Percentiles rank a stretch among this genome's conserved stretches.
Evolutionary conservation across 371 early-diverging fungal genomes (phyloP).

Genomic region (Dipsacomyces acuminosporus): DNA sequence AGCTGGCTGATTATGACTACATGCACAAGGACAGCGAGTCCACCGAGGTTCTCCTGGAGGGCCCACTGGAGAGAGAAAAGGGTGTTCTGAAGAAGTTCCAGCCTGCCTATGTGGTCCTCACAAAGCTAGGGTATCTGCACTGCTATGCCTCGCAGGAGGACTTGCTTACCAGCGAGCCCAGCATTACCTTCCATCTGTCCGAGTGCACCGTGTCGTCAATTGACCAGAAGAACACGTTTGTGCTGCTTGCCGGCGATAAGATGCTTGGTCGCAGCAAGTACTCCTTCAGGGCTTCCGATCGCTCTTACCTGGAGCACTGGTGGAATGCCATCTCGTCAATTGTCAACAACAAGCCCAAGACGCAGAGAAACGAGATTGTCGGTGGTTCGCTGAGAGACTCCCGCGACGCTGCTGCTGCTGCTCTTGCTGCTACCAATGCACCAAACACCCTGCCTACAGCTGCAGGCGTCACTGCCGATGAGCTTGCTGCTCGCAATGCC

Average conservation of each 20-base stretch:
- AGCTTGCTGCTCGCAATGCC: conserved; percentile 20
- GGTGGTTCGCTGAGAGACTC: conserved; percentile 29
- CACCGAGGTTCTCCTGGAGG: conserved; percentile 27
- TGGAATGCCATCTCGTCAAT: conserved; percentile 22
- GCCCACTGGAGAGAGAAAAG: conserved; percentile 40
- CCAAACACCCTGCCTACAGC: conserved; percentile 28
- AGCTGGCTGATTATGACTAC: conserved; percentile 33
- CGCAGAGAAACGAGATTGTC: conserved; percentile 7
- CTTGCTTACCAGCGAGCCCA: conserved; percentile 30
- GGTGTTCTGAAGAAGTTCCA: conserved; percentile 39
- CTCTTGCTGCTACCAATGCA: conserved; percentile 8
- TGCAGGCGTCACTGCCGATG: conserved; percentile 22
- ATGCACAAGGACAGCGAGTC: conserved; percentile 37
- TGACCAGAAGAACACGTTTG: conserved; percentile 21
- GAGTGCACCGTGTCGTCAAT: conserved; percentile 20
- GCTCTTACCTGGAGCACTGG: conserved; percentile 17
- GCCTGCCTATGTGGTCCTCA: conserved; percentile 30
- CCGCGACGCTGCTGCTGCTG: conserved; percentile 12
- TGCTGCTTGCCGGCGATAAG: conserved; percentile 11
- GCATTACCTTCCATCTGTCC: conserved; percentile 24
- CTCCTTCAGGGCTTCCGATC: conserved; percentile 23
- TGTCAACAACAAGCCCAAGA: conserved; percentile 4
- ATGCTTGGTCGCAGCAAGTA: conserved; percentile 25
- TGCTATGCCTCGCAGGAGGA: conserved; percentile 30
- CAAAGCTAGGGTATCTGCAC: conserved; percentile 36